Conservation (phyloP, 2,329 filamentous ascomycete species). For the Kalmusia sp. region DNA sequence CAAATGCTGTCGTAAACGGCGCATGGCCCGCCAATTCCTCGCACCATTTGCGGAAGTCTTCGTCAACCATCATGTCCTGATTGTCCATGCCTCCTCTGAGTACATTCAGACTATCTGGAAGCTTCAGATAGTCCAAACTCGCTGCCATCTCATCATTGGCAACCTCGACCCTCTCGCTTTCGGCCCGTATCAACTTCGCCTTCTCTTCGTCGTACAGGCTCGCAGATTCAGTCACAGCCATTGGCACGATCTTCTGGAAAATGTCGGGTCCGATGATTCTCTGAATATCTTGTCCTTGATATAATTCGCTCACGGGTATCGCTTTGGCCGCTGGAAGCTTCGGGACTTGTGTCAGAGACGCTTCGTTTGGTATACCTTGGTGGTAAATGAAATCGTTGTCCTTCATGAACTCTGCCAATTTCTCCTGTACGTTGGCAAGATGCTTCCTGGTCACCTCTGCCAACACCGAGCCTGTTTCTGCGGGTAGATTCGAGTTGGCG, state of each 20-base stretch:
- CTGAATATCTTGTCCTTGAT: conserved; percentile 96
- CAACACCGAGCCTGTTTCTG: conserved; percentile 77
- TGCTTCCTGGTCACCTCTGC: conserved; percentile 87
- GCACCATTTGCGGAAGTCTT: conserved; percentile 94
- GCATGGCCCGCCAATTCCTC: conserved; percentile 88
- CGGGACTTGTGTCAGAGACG: conserved; percentile 78
- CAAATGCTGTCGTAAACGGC: conserved; percentile 79
- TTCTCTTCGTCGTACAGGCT: conserved; percentile 99
- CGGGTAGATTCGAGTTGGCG: conserved; percentile 80
- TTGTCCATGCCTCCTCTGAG: conserved; percentile 88
- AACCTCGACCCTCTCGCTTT: conserved; percentile 90
- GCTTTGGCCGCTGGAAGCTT: conserved; percentile 96
- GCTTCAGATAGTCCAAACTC: conserved; percentile 88
- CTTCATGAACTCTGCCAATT: conserved; percentile 76
- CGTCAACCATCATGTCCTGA: conserved; percentile 84
- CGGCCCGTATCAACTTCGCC: conserved; percentile 90
- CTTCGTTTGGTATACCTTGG: conserved; percentile 85
- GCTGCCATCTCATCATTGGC: conserved; percentile 96
- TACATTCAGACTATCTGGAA: conserved; percentile 88
- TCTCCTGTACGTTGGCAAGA: conserved; percentile 79
- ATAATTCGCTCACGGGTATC: conserved; percentile 94
- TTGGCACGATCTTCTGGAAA: conserved; percentile 94
- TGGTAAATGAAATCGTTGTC: conserved; percentile 99
- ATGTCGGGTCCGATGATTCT: conserved; percentile 96
- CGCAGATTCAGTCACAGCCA: conserved; percentile 94